phyloP scores from a whole-genome alignment of 2,329 filamentous ascomycete species.

The Penicillium sp. region DNA sequence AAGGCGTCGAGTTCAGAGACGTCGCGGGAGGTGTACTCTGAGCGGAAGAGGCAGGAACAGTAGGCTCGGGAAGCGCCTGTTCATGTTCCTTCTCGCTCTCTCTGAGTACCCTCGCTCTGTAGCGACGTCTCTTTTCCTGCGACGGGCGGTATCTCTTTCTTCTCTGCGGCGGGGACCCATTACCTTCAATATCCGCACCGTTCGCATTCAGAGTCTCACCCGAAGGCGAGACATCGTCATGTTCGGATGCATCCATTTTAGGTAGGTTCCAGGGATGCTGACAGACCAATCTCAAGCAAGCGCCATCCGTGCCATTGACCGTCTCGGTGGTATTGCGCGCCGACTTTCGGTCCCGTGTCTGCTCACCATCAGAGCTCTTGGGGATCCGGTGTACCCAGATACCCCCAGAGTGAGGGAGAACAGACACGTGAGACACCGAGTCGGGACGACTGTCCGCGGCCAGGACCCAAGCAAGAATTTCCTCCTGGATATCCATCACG shows the following conservation, averaged over 20 bases:
- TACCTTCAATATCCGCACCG: background rate
- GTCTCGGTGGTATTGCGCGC: background rate
- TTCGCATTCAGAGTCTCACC: background rate
- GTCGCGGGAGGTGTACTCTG: constrained; percentile 1
- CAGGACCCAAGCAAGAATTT: background rate
- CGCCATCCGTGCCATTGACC: background rate
- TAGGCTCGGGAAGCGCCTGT: background rate
- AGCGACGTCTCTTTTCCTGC: background rate
- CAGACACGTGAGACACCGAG: background rate
- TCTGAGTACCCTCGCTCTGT: background rate
- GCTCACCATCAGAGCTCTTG: background rate
- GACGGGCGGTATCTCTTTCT: constrained; percentile 1
- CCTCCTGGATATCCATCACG: background rate
- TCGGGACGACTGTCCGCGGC: background rate
- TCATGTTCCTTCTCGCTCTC: background rate
- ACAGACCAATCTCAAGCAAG: background rate
- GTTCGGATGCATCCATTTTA: background rate
- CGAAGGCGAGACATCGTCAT: background rate
- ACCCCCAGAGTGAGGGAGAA: background rate
- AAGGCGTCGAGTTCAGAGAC: background rate
- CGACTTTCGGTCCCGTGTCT: background rate
- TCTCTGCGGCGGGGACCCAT: background rate
- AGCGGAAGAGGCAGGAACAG: constrained; percentile 1
- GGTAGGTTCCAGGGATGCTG: background rate
- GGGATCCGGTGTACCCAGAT: constrained; percentile 1